Percentiles rank a stretch among this genome's conserved stretches.
phyloP scores from a whole-genome alignment of 768 basidiomycete species.

The Trametes maxima region DNA sequence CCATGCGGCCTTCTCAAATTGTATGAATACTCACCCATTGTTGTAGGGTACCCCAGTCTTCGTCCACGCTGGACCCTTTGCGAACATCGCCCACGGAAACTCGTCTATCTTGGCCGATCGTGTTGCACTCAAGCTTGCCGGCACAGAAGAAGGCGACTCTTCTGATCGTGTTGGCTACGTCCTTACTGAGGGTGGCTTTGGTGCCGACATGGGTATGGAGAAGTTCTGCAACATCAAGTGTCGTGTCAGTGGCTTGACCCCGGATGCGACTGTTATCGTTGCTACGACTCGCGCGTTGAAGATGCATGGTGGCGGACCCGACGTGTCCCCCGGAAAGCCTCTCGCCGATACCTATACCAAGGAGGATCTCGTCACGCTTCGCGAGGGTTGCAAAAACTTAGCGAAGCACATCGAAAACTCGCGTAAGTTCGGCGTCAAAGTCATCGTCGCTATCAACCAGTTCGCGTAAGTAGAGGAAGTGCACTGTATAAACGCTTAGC shows the following conservation, averaged over 20 bases:
- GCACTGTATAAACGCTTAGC: too few relatives aligned
- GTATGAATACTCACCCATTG: neutral
- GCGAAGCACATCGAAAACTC: slow-evolving; percentile 93
- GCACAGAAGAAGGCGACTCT: slow-evolving; percentile 88
- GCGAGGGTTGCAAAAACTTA: slow-evolving; percentile 92
- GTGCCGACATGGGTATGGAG: slow-evolving; percentile 99
- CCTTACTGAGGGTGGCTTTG: slow-evolving; percentile 97
- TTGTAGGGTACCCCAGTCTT: slow-evolving; percentile 92
- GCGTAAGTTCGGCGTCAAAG: slow-evolving; percentile 95
- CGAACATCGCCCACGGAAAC: slow-evolving; percentile 98
- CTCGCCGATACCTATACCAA: slow-evolving; percentile 92
- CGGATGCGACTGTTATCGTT: slow-evolving; percentile 94
- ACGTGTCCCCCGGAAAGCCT: slow-evolving; percentile 94
- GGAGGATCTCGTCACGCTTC: slow-evolving; percentile 87
- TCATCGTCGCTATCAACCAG: slow-evolving; percentile 92
- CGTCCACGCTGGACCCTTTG: slow-evolving; percentile 98
- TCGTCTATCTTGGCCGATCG: slow-evolving; percentile 98
- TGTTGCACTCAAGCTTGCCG: slow-evolving; percentile 95
- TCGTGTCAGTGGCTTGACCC: slow-evolving; percentile 86
- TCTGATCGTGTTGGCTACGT: slow-evolving; percentile 88
- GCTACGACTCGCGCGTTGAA: slow-evolving; percentile 97
- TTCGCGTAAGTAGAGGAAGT: slow-evolving; percentile 69
- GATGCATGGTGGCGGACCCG: slow-evolving; percentile 99
- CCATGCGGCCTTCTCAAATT: neutral
- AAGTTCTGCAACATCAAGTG: slow-evolving; percentile 99